Conservation (phyloP, 768 basidiomycete species). For the Rossbeevera mucosa region DNA sequence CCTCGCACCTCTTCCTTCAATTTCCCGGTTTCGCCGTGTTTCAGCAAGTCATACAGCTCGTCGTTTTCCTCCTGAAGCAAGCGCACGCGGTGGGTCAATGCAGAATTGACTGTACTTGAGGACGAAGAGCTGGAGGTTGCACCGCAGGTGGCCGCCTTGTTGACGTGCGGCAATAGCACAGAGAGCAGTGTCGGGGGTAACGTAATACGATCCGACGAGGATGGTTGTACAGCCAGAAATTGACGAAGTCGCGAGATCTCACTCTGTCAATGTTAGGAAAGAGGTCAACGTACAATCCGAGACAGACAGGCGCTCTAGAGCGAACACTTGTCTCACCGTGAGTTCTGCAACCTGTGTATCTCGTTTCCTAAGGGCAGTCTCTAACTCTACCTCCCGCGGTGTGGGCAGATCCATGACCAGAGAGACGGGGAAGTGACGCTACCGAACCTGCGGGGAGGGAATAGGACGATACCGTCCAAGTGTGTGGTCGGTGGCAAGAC, state of each 20-base stretch:
- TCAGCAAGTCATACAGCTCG: constrained; percentile 74
- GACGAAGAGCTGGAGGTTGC: constrained; percentile 31
- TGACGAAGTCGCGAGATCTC: constrained; percentile 68
- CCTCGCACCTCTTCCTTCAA: constrained; percentile 78
- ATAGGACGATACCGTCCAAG: constrained; percentile 15
- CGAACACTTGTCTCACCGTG: constrained; percentile 47
- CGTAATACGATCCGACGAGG: constrained; percentile 58
- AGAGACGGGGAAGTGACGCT: constrained; percentile 10
- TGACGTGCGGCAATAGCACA: constrained; percentile 63
- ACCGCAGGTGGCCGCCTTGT: constrained; percentile 34
- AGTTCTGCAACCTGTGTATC: constrained; percentile 70
- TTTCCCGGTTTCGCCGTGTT: constrained; percentile 70
- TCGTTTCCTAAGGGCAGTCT: constrained; percentile 68
- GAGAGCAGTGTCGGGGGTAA: constrained; percentile 70
- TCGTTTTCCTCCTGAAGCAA: constrained; percentile 84
- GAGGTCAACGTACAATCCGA: constrained; percentile 17
- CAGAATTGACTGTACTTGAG: constrained; percentile 60
- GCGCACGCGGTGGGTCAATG: constrained; percentile 68
- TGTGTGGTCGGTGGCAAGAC: constrained; percentile 31
- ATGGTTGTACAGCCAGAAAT: constrained; percentile 57
- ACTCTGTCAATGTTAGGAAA: constrained; percentile 43
- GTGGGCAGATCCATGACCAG: constrained; percentile 64
- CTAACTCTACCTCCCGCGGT: constrained; percentile 75
- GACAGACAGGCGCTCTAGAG: constrained; percentile 19
- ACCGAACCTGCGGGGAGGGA: constrained; percentile 12